phyloP scores from a whole-genome alignment of 306 rosid genomes.

The Carpinus fangiana region DNA sequence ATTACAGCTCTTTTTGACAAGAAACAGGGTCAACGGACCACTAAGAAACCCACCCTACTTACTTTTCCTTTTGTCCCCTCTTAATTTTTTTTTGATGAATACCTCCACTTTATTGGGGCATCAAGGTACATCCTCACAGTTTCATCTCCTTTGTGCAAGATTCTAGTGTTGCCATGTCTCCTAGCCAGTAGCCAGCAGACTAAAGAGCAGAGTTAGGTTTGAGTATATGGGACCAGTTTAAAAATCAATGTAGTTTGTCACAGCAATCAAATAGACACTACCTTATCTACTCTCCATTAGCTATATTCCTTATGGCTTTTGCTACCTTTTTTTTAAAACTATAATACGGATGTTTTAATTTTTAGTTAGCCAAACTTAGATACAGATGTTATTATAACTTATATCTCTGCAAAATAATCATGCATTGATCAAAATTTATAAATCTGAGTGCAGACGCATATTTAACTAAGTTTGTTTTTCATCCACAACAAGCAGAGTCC shows the following conservation, averaged over 20 bases:
- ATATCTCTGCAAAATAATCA: background rate
- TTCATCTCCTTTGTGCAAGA: background rate
- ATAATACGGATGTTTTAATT: background rate
- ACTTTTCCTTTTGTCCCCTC: background rate
- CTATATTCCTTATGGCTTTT: background rate
- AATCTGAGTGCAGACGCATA: background rate
- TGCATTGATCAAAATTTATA: background rate
- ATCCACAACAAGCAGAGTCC: background rate
- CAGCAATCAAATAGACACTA: background rate
- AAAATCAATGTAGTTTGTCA: background rate
- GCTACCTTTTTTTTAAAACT: background rate
- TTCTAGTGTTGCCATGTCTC: background rate
- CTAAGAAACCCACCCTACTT: background rate
- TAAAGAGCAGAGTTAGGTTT: background rate
- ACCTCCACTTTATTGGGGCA: background rate
- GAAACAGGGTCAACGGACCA: background rate
- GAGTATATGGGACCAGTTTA: background rate
- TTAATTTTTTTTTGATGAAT: background rate
- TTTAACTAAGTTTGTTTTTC: background rate
- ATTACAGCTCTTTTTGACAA: background rate
- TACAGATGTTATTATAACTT: background rate
- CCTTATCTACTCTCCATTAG: background rate
- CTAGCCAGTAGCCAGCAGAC: background rate
- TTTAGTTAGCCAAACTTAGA: background rate
- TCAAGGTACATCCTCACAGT: background rate